A percentile compares a stretch with the other conserved stretches of the same genome.
Evolutionary conservation across 1,284 basidiomycete genomes (phyloP).

Genomic region (Mycena citricolor): DNA sequence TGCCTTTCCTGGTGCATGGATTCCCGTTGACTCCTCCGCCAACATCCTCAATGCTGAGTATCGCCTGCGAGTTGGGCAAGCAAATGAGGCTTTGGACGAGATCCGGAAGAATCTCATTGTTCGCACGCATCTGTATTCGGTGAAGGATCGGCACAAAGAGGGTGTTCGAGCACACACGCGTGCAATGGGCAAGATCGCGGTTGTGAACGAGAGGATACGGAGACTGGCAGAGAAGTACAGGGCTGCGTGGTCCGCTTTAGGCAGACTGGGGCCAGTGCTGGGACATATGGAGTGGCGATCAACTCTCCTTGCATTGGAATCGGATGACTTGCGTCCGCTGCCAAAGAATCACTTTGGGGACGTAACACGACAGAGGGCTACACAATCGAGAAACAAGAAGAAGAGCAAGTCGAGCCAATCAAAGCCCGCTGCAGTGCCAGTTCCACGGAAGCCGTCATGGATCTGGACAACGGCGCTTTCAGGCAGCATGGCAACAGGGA

Average conservation of each 20-base stretch:
- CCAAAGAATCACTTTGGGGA: slow-evolving; percentile 5
- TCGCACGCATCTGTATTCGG: slow-evolving; percentile 7
- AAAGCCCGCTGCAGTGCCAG: not conserved
- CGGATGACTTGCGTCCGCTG: slow-evolving; percentile 9
- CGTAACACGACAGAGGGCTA: slow-evolving; percentile 1
- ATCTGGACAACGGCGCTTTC: slow-evolving; percentile 18
- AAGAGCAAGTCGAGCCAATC: slow-evolving; percentile 15
- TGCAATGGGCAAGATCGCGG: slow-evolving; percentile 1
- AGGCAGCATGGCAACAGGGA: not conserved
- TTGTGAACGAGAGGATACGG: slow-evolving; percentile 6
- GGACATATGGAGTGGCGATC: not conserved
- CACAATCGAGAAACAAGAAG: slow-evolving; percentile 1
- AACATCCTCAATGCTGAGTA: slow-evolving; percentile 4
- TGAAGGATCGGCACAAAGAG: slow-evolving; percentile 5
- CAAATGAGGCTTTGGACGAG: slow-evolving; percentile 9
- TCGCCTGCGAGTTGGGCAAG: slow-evolving; percentile 8
- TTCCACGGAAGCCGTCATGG: slow-evolving; percentile 17
- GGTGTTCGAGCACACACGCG: slow-evolving; percentile 5
- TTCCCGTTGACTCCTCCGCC: not conserved
- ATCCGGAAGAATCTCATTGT: slow-evolving; percentile 7
- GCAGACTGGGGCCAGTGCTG: slow-evolving; percentile 1
- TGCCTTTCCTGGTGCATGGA: not conserved
- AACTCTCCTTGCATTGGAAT: not conserved
- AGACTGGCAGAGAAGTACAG: slow-evolving; percentile 4
- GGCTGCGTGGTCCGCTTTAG: slow-evolving; percentile 7